These are phyloP conservation scores for Colletotrichum paranaense DNA, from an alignment of 2,329 filamentous ascomycete genomes.

Conservation along the genomic window DNA sequence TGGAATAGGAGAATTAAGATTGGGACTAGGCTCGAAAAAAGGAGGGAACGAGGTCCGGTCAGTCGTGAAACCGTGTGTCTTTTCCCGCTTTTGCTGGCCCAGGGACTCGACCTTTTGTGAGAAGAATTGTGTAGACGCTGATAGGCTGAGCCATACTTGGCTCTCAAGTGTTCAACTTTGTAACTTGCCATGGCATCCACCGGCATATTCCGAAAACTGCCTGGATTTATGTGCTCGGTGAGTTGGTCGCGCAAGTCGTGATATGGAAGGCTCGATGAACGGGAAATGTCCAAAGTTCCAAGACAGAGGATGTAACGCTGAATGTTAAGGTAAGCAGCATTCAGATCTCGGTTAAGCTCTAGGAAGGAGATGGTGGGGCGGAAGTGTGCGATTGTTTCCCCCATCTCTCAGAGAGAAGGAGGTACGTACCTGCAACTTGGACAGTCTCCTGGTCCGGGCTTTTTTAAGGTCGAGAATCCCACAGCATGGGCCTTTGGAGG, in stretches of 20 bases:
- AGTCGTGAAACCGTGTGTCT: neutral
- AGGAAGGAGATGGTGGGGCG: constrained; percentile 12
- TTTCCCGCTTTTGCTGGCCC: neutral
- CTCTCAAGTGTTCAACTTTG: neutral
- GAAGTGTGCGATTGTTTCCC: constrained; percentile 4
- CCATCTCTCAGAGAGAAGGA: neutral
- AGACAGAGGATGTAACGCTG: neutral
- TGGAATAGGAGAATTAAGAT: neutral
- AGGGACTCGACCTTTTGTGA: too few species aligned
- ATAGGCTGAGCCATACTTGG: neutral
- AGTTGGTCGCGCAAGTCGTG: neutral
- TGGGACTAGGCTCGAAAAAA: neutral
- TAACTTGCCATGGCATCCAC: neutral
- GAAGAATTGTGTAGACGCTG: neutral
- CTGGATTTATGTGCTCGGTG: neutral
- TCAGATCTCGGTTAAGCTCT: constrained; percentile 14
- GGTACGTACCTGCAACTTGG: neutral
- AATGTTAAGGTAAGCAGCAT: neutral
- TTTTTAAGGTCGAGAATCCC: neutral
- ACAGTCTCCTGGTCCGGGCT: neutral
- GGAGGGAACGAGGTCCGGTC: neutral
- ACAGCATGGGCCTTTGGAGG: neutral
- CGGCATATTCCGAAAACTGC: neutral
- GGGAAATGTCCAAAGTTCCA: neutral
- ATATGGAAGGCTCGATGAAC: neutral